Conservation (phyloP, 345 rosid genomes). For the Sisymbrium irio region DNA sequence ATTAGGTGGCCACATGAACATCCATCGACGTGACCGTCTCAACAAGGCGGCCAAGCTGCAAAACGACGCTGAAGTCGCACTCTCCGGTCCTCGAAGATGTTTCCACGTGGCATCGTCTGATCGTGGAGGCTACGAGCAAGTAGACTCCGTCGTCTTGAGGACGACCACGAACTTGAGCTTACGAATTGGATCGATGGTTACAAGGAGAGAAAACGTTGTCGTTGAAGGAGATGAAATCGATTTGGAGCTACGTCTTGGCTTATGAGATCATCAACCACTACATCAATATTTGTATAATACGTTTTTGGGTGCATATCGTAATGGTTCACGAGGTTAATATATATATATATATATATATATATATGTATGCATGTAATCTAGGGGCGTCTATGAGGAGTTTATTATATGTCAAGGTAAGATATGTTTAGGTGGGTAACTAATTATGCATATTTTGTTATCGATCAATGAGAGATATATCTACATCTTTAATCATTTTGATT, state of each 20-base stretch:
- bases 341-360: slow-evolving; percentile 6
- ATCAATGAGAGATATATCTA: neutral
- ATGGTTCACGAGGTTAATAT: slow-evolving; percentile 15
- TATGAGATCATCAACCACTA: slow-evolving; percentile 1
- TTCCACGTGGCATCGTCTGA: slow-evolving; percentile 39
- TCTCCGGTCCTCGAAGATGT: slow-evolving; percentile 27
- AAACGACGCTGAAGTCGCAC: slow-evolving; percentile 33
- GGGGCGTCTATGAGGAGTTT: slow-evolving; percentile 19
- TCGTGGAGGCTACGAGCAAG: slow-evolving; percentile 29
- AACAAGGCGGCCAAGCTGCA: slow-evolving; percentile 45
- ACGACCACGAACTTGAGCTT: slow-evolving; percentile 46
- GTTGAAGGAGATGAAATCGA: slow-evolving; percentile 67
- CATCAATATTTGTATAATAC: slow-evolving; percentile 15
- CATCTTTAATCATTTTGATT: neutral
- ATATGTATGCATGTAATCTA: slow-evolving; percentile 20
- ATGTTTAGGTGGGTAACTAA: slow-evolving; percentile 19
- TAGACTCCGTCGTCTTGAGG: slow-evolving; percentile 38
- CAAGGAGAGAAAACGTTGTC: slow-evolving; percentile 34
- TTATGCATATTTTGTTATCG: slow-evolving; percentile 10
- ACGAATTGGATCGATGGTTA: slow-evolving; percentile 40
- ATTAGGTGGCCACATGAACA: slow-evolving; percentile 93
- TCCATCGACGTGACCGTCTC: slow-evolving; percentile 81
- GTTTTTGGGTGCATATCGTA: slow-evolving; percentile 24
- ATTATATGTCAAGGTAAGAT: slow-evolving; percentile 8
- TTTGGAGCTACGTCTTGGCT: slow-evolving; percentile 94